Evolutionary conservation across 2,329 filamentous ascomycete species (phyloP), one percentile per base, ranked within the genome.

Genomic region (Teratosphaeria zuluensis): DNA sequence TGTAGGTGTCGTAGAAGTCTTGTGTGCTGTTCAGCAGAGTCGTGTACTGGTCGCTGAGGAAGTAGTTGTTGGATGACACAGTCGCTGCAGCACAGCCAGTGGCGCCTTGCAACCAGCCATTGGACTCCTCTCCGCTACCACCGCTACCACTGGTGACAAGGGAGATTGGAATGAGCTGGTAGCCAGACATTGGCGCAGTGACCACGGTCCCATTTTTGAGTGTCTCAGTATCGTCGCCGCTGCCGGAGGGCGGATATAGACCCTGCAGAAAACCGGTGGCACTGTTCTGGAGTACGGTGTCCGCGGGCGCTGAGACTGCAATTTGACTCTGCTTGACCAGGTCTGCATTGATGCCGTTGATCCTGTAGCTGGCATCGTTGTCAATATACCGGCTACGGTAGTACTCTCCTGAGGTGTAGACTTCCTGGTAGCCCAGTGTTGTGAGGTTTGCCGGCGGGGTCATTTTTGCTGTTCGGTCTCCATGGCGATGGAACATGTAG

Each of bases 251-350:
- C 9, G 92, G 92, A 71, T 96, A 96, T 21, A 96, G 79, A 32
- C 85, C 90, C 75, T 96, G 92, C 32, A 92, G 76, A 76, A 95
- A 96, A 33, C 84, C 88, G 53, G 82, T 79, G 59, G 89, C 90
- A 2, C 90, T 92, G 74, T 83, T 88, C 72, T 92, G 87, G 32
- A 96, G 81, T 19, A 96, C 89, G 2, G 62, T 65, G 73, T 95
- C 88, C 24, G 59, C 63, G 0, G 92, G 90, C 0, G 90, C 82
- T 14, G 84, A 85, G 57, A 90, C 84, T 58, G 78, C 80, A 64
- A 96, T 77, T 76, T 96, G 90, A 2, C 81, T 81, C 21, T 85
- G 77, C 59, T 84, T 83, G 70, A 88, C 88, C 2, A 85, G 69
- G 66, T 90, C 80, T 54, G 81, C 64, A 71, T 82, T 86, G 69